These are phyloP conservation scores for Carex myosuroides DNA, from an alignment of 176 grass and related monocot species.

Conservation along the genomic window DNA sequence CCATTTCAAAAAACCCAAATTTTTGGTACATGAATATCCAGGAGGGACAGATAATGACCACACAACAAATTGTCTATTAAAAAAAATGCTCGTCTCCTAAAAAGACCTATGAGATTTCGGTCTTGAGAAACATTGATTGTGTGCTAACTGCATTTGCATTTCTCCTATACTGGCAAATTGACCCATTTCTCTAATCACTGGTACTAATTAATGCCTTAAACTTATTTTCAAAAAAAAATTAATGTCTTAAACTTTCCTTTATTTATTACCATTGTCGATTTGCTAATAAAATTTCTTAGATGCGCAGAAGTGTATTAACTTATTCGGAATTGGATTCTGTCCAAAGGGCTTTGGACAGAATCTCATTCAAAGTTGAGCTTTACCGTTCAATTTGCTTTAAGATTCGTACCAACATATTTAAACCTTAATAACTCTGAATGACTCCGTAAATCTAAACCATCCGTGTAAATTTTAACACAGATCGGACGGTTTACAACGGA, in stretches of 20 bases:
- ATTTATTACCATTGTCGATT: neutral
- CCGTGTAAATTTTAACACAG: no score
- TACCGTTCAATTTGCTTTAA: no score
- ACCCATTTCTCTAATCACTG: neutral
- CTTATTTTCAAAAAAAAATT: no score
- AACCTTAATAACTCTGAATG: no score
- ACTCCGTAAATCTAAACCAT: no score
- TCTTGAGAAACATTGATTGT: neutral
- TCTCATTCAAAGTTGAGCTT: no score
- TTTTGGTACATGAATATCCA: neutral
- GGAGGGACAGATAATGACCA: neutral
- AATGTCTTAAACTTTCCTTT: neutral
- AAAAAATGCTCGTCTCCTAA: neutral
- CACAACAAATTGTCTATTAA: neutral
- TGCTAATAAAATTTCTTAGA: conserved; percentile 4
- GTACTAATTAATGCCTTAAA: no score
- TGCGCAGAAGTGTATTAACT: neutral
- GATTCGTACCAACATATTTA: no score
- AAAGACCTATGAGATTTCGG: neutral
- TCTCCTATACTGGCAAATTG: neutral
- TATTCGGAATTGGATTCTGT: no score
- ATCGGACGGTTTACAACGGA: no score
- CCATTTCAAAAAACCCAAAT: neutral
- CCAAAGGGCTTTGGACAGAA: no score
- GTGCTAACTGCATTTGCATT: neutral